Conservation (phyloP, 345 rosid species). For the Salix udensis region DNA sequence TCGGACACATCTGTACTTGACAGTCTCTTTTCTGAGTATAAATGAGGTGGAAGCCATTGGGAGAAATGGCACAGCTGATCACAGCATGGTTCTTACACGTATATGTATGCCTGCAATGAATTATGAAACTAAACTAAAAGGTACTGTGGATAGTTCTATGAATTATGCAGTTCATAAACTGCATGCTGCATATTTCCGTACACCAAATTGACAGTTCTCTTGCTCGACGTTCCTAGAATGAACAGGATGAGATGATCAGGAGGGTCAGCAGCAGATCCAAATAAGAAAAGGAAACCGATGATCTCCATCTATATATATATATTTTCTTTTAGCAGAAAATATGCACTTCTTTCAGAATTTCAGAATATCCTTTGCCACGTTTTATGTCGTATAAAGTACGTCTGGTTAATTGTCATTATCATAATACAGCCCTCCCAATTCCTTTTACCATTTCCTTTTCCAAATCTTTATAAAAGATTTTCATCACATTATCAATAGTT, state of each 20-base stretch:
- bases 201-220: background rate
- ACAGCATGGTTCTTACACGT: background rate
- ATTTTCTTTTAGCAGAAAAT: background rate
- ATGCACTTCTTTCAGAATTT: background rate
- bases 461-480: constrained; percentile 4
- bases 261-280: background rate
- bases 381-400: constrained; percentile 48
- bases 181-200: background rate
- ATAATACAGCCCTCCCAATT: background rate
- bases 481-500: background rate
- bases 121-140: background rate
- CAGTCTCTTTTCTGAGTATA: background rate
- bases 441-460: background rate
- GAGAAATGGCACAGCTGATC: background rate
- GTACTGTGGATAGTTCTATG: background rate
- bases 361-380: constrained; percentile 24
- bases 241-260: background rate
- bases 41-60: constrained; percentile 1
- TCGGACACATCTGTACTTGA: background rate
- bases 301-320: background rate
- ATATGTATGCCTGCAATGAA: background rate
- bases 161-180: background rate
- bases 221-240: background rate
- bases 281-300: background rate
- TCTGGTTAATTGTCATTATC: constrained; percentile 26